Percentiles rank a stretch among this genome's conserved stretches.
Evolutionary conservation across 2,329 filamentous ascomycete species (phyloP).

Genomic region (Pseudocercospora pini-densiflorae): DNA sequence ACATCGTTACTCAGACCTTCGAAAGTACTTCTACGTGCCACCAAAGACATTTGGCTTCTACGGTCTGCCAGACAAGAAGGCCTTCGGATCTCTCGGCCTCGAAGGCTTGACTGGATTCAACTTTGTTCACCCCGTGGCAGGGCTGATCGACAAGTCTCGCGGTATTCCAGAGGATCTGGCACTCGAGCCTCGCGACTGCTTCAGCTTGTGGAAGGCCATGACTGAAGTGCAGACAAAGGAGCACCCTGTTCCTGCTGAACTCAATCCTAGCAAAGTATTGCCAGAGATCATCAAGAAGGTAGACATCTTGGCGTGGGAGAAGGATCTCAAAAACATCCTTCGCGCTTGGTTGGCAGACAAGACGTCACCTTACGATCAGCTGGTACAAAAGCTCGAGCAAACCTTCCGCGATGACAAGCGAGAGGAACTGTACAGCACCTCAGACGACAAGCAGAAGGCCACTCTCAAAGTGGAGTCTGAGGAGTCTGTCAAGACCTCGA

Average conservation of each 20-base stretch:
- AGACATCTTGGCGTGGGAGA: constrained; percentile 70
- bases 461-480: constrained; percentile 17
- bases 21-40: constrained; percentile 72
- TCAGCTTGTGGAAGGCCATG: constrained; percentile 69
- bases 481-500: constrained; percentile 49
- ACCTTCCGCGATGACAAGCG: constrained; percentile 32
- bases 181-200: constrained; percentile 73
- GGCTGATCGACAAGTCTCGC: constrained; percentile 64
- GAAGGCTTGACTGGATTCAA: constrained; percentile 56
- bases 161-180: constrained; percentile 69
- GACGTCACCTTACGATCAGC: constrained; percentile 57
- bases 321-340: constrained; percentile 62
- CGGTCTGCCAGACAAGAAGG: constrained; percentile 52
- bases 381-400: constrained; percentile 55
- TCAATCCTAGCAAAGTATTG: constrained; percentile 57
- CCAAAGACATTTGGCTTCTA: constrained; percentile 55
- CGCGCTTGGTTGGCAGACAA: constrained; percentile 63
- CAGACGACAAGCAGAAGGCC: constrained; percentile 13
- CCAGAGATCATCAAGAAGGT: constrained; percentile 64
- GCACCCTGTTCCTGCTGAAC: constrained; percentile 50
- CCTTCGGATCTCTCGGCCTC: constrained; percentile 52
- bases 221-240: constrained; percentile 56
- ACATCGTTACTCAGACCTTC: constrained; percentile 74
- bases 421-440: constrained; percentile 32
- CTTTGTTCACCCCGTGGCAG: constrained; percentile 70